Percentiles rank a stretch among this genome's conserved stretches.
These are phyloP conservation scores for Diaporthe citriasiana DNA, from an alignment of 2,329 filamentous ascomycete genomes.

Conservation along the genomic window DNA sequence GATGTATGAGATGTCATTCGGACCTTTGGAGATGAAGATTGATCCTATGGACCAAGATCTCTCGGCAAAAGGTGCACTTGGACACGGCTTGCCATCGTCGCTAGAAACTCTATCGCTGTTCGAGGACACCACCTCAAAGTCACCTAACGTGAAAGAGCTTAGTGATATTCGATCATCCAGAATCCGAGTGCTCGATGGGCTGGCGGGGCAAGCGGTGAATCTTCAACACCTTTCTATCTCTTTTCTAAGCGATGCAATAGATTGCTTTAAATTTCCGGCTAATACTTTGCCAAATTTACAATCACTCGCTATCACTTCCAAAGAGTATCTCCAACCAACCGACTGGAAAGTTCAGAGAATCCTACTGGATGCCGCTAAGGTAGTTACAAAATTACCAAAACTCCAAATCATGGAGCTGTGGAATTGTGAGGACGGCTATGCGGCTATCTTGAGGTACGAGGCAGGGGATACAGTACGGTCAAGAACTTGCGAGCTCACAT, in stretches of 20 bases:
- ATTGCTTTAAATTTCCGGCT: not conserved
- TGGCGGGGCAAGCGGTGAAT: not conserved
- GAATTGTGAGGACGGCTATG: constrained; percentile 12
- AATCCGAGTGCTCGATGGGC: not conserved
- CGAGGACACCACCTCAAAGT: not conserved
- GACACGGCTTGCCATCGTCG: not conserved
- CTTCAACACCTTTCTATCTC: constrained; percentile 31
- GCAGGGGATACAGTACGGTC: not conserved
- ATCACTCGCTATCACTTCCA: constrained; percentile 21
- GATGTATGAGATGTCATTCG: not conserved
- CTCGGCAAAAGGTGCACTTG: not conserved
- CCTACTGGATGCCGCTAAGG: not conserved
- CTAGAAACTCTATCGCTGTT: constrained; percentile 9
- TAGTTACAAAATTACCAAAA: not conserved
- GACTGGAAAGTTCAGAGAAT: not conserved
- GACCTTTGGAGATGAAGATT: not conserved
- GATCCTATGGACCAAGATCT: not conserved
- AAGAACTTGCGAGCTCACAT: not conserved
- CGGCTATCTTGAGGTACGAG: constrained; percentile 20
- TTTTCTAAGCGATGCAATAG: constrained; percentile 19
- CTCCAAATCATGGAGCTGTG: constrained; percentile 35
- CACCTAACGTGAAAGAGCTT: no score
- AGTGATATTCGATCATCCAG: no score
- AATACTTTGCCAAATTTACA: constrained; percentile 2
- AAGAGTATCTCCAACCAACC: not conserved